phyloP scores from a whole-genome alignment of 2,329 filamentous ascomycete species.

The Aspergillus candidus region DNA sequence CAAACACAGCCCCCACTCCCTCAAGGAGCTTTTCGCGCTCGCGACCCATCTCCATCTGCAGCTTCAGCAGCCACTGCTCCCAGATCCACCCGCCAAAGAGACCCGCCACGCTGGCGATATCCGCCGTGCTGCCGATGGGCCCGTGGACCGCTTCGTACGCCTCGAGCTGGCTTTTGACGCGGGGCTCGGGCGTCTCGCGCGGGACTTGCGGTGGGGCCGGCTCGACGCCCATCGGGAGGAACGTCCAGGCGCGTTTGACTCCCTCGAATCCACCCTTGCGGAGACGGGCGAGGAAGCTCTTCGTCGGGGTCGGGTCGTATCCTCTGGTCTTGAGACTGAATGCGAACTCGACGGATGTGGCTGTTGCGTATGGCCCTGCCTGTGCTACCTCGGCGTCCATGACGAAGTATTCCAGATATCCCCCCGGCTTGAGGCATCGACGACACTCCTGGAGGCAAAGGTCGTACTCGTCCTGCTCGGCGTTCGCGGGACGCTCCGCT shows the following conservation, averaged over 20 bases:
- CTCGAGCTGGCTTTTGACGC: slow-evolving; percentile 32
- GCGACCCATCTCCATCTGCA: slow-evolving; percentile 80
- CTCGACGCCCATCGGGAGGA: slow-evolving; percentile 69
- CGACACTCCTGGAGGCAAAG: slow-evolving; percentile 77
- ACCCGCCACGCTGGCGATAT: slow-evolving; percentile 69
- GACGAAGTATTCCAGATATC: slow-evolving; percentile 83
- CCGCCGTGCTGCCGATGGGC: slow-evolving; percentile 60
- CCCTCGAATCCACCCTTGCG: slow-evolving; percentile 69
- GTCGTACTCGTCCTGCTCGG: slow-evolving; percentile 79
- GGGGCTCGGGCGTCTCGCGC: slow-evolving; percentile 35
- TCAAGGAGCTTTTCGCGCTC: slow-evolving; percentile 48
- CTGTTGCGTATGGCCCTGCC: slow-evolving; percentile 69
- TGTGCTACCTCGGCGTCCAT: slow-evolving; percentile 88
- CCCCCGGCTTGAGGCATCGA: slow-evolving; percentile 86
- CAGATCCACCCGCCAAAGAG: slow-evolving; percentile 83
- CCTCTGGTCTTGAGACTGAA: slow-evolving; percentile 84
- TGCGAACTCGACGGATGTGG: slow-evolving; percentile 84
- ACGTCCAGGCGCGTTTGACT: slow-evolving; percentile 80
- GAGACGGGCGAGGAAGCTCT: slow-evolving; percentile 70
- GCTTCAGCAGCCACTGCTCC: slow-evolving; percentile 91
- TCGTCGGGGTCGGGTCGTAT: slow-evolving; percentile 80
- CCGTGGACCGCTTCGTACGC: slow-evolving; percentile 55
- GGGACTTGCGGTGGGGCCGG: slow-evolving; percentile 41
- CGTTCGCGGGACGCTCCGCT: slow-evolving; percentile 54
- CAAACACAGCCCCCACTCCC: slow-evolving; percentile 52